Base-by-base conservation (phyloP, 768 basidiomycete genomes). In the Piloderma croceum region DNA sequence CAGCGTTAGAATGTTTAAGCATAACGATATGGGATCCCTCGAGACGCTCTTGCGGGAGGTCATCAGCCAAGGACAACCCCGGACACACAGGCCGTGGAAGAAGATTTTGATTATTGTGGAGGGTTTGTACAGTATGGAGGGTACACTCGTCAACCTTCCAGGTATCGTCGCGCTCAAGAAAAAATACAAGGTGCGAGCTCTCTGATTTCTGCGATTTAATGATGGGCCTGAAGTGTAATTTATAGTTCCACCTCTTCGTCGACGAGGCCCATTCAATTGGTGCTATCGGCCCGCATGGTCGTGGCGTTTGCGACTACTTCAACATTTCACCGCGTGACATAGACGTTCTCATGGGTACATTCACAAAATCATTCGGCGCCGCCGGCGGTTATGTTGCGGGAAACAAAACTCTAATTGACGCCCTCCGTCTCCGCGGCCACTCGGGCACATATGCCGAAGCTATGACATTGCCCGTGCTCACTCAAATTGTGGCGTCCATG, bases 251-350 rank as follows among this genome's bases (percentile, higher is more conserved):
- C 63, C 66, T 98, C 35, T 98, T 85, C 59, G 70, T 98, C 34
- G 96, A 99, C 52, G 96, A 99, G 62, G 96, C 96, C 0, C 96
- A 99, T 60, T 97, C 94, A 0, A 82, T 99, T 46, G 96, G 96
- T 43, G 96, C 92, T 2, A 71, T 98, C 21, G 96, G 96, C 23
- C 90, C 92, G 5, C 77, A 86, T 50, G 96, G 96, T 5, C 90
- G 96, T 25, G 96, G 96, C 43, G 86, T 99, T 7, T 79, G 83
- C 38, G 93, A 99, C 58, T 99, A 94, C 67, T 99, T 94, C 60
- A 78, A 77, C 35, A 67, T 98, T 43, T 67, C 85, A 48, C 91
- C 96, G 9, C 71, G 74, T 3, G 71, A 72, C 6, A 75, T 98
- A 47, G 96, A 99, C 56, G 74, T 99, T 46, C 77, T 96, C 46